Evolutionary conservation across 2,329 filamentous ascomycete species (phyloP).

Genomic region (Fusarium hostae): DNA sequence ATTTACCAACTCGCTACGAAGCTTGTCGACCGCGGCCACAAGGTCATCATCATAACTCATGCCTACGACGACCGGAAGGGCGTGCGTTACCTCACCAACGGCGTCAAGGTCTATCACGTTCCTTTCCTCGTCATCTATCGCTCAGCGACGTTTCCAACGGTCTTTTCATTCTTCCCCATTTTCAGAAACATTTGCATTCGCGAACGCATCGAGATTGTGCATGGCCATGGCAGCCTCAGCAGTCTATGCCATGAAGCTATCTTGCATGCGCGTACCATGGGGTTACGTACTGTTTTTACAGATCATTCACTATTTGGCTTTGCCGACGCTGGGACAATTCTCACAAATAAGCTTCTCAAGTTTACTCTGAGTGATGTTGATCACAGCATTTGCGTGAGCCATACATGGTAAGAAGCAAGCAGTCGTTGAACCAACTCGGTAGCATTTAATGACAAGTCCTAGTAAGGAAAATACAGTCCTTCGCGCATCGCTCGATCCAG

Average conservation of each 20-base stretch:
- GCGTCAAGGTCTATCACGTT: slow-evolving; percentile 97
- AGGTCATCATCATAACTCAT: slow-evolving; percentile 97
- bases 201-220: slow-evolving; percentile 95
- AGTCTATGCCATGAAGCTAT: slow-evolving; percentile 95
- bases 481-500: slow-evolving; percentile 89
- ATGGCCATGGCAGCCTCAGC: slow-evolving; percentile 95
- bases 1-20: slow-evolving; percentile 98
- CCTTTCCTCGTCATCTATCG: slow-evolving; percentile 97
- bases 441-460: slow-evolving; percentile 29
- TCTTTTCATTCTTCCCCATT: slow-evolving; percentile 99
- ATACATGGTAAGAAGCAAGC: slow-evolving; percentile 79
- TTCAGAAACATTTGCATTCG: slow-evolving; percentile 95
- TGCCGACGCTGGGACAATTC: slow-evolving; percentile 92
- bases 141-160: slow-evolving; percentile 91
- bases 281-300: slow-evolving; percentile 93
- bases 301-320: slow-evolving; percentile 98
- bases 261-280: slow-evolving; percentile 95
- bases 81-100: slow-evolving; percentile 94
- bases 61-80: slow-evolving; percentile 91
- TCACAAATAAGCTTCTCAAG: slow-evolving; percentile 97
- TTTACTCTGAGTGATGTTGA: slow-evolving; percentile 97
- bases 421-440: neutral
- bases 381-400: slow-evolving; percentile 97
- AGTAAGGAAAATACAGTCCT: slow-evolving; percentile 99
- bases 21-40: slow-evolving; percentile 96